Evolutionary conservation across 208 protist genomes (phyloP).

Genomic region (Sergeia podlipaevii): DNA sequence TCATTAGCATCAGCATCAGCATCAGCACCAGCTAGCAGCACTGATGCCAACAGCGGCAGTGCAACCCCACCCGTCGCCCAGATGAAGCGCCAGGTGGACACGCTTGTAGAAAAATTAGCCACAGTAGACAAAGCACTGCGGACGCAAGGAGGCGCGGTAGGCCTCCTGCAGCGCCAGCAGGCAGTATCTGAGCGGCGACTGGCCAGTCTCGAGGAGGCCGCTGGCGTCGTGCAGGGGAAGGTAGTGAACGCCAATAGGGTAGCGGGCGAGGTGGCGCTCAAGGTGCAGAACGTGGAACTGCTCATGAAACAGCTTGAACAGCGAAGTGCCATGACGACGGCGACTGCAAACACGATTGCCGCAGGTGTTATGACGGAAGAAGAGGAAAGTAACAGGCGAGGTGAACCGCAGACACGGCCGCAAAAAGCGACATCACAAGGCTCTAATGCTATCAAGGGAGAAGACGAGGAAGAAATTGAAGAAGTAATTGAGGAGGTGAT

Average conservation of each 20-base stretch:
- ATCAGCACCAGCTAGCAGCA: no score
- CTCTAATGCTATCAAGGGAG: not conserved
- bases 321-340: not conserved
- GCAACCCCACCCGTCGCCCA: not conserved
- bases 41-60: not conserved
- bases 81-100: constrained; percentile 7
- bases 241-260: constrained; percentile 34
- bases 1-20: no score
- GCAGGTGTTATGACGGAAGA: not conserved
- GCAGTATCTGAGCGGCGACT: constrained; percentile 42
- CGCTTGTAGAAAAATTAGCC: not conserved
- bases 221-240: constrained; percentile 21
- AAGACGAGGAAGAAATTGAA: constrained; percentile 9
- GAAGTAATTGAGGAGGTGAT: not conserved
- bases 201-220: constrained; percentile 31
- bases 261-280: constrained; percentile 46
- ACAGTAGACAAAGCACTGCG: constrained; percentile 12
- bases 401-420: not conserved
- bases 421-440: not conserved
- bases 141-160: constrained; percentile 21
- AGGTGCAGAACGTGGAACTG: constrained; percentile 52
- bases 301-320: constrained; percentile 69
- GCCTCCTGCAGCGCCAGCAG: constrained; percentile 39
- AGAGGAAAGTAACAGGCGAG: not conserved
- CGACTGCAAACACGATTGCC: not conserved